phyloP scores from a whole-genome alignment of 2,329 filamentous ascomycete species.

The Pseudogymnoascus sp. region DNA sequence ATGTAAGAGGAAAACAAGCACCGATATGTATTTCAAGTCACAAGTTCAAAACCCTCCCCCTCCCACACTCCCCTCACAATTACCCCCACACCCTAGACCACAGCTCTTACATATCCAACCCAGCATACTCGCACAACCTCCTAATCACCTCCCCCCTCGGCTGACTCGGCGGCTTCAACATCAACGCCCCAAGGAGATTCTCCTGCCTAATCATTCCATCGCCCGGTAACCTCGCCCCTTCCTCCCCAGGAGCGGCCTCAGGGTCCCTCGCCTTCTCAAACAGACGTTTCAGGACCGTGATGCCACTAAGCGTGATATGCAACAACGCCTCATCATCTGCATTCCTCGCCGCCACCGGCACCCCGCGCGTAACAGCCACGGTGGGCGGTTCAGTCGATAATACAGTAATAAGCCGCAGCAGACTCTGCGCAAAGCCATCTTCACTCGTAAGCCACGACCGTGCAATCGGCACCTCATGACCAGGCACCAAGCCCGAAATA shows the following conservation, averaged over 20 bases:
- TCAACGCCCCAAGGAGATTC: conserved; percentile 58
- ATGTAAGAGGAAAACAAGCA: too few relatives aligned
- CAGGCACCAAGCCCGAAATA: conserved; percentile 65
- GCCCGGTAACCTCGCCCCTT: conserved; percentile 40
- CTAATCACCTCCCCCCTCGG: conserved; percentile 58
- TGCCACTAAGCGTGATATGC: conserved; percentile 57
- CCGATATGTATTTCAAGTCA: too few relatives aligned
- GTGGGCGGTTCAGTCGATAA: conserved; percentile 39
- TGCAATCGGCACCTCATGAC: conserved; percentile 65
- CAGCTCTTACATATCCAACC: conserved; percentile 36
- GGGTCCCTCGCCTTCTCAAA: conserved; percentile 60
- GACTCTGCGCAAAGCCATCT: conserved; percentile 74
- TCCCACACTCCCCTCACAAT: too few relatives aligned
- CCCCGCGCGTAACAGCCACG: conserved; percentile 35
- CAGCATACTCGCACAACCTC: conserved; percentile 59
- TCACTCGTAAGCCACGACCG: conserved; percentile 74
- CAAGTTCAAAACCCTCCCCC: too few relatives aligned
- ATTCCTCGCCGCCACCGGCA: conserved; percentile 9
- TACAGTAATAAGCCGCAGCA: conserved; percentile 68
- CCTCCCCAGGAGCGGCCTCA: conserved; percentile 35
- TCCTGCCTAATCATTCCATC: conserved; percentile 60
- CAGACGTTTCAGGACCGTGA: conserved; percentile 60
- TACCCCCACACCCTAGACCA: too few relatives aligned
- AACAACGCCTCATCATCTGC: conserved; percentile 25
- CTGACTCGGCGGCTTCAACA: conserved; percentile 45